phyloP scores from a whole-genome alignment of 768 basidiomycete species.

The Lepiota brunneoincarnata region DNA sequence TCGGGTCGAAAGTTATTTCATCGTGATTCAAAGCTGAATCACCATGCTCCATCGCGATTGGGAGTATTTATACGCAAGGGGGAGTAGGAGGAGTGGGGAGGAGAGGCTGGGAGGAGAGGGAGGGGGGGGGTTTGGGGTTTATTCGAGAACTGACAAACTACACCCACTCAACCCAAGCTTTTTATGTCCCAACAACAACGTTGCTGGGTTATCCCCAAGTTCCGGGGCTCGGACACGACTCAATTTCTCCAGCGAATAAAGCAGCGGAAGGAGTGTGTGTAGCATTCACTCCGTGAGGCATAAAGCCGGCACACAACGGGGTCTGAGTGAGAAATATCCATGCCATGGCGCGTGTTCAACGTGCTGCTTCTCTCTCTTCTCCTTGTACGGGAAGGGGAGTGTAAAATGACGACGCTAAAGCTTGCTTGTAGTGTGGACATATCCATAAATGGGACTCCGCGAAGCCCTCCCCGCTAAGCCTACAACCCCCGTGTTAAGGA shows the following conservation, averaged over 20 bases:
- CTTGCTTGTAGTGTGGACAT: conserved; percentile 1
- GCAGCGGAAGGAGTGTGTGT: too few species aligned
- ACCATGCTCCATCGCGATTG: background rate
- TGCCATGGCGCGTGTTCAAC: background rate
- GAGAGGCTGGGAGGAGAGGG: too few species aligned
- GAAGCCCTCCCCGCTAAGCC: background rate
- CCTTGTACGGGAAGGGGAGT: too few species aligned
- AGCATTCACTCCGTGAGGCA: too few species aligned
- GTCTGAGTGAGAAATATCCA: background rate
- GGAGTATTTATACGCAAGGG: background rate
- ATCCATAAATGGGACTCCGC: conserved; percentile 2
- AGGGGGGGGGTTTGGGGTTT: too few species aligned
- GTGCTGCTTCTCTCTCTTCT: background rate
- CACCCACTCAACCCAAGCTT: too few species aligned
- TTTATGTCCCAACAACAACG: too few species aligned
- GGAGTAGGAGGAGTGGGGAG: background rate
- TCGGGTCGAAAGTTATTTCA: background rate
- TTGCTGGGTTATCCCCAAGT: too few species aligned
- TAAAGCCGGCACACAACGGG: background rate
- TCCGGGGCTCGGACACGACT: too few species aligned
- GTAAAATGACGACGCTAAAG: background rate
- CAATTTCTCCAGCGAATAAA: too few species aligned
- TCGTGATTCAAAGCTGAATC: background rate
- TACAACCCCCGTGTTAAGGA: too few species aligned
- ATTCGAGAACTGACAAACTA: too few species aligned